Percentiles rank a stretch among this genome's conserved stretches.
phyloP scores from a whole-genome alignment of 345 rosid genomes.

The Arabis hirsuta region DNA sequence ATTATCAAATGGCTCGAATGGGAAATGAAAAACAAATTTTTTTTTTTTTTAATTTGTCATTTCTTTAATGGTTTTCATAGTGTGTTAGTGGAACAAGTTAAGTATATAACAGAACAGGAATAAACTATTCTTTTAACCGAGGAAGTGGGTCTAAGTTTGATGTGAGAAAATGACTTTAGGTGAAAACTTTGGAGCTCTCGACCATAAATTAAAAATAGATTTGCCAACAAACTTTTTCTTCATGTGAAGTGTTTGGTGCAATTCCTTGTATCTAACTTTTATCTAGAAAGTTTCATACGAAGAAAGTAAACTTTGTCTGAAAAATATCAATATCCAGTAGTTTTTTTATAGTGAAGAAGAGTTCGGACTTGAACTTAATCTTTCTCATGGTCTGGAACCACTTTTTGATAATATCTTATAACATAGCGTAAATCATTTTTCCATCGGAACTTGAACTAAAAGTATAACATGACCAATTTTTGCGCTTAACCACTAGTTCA shows the following conservation, averaged over 20 bases:
- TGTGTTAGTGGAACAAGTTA: conserved; percentile 30
- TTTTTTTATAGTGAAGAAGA: too few species aligned
- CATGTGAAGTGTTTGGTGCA: conserved; percentile 37
- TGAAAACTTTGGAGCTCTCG: conserved; percentile 28
- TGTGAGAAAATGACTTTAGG: conserved; percentile 38
- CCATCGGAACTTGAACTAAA: too few species aligned
- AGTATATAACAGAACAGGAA: conserved; percentile 35
- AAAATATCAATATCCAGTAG: conserved; percentile 13
- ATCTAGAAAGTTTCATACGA: not conserved
- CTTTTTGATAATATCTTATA: too few species aligned
- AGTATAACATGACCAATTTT: too few species aligned
- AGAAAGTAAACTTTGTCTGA: not conserved
- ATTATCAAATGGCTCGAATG: not conserved
- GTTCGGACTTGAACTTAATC: too few species aligned
- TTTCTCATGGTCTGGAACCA: too few species aligned
- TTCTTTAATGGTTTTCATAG: not conserved
- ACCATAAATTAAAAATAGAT: conserved; percentile 37
- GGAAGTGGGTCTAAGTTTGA: conserved; percentile 37
- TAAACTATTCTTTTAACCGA: conserved; percentile 31
- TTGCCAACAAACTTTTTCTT: conserved; percentile 37
- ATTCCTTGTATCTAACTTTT: conserved; percentile 20
- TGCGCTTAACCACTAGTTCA: too few species aligned
- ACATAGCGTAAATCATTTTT: too few species aligned
- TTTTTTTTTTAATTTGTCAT: not conserved
- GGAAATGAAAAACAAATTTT: not conserved